Conservation (phyloP, 1,139 yeast species). For the Hyphopichia wangnamkhiaoensis region DNA sequence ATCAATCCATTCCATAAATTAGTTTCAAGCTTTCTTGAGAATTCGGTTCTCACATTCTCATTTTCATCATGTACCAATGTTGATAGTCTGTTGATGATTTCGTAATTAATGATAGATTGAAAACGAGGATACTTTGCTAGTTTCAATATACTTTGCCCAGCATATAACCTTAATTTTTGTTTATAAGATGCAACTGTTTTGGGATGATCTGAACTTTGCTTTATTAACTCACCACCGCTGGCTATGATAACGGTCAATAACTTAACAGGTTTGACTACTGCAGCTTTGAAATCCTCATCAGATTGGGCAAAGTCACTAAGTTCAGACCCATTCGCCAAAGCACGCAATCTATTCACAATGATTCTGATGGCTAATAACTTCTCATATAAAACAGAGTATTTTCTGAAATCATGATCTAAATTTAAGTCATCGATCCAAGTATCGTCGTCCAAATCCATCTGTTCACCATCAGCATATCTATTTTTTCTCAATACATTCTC, state of each 20-base stretch:
- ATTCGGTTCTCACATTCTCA: constrained; percentile 53
- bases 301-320: background rate
- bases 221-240: constrained; percentile 80
- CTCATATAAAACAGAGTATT: constrained; percentile 31
- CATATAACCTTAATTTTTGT: constrained; percentile 62
- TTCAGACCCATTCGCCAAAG: constrained; percentile 30
- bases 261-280: constrained; percentile 36
- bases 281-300: background rate
- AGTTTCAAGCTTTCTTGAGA: constrained; percentile 54
- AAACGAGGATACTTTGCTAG: constrained; percentile 59
- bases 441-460: constrained; percentile 26
- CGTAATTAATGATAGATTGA: constrained; percentile 54
- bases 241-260: constrained; percentile 66
- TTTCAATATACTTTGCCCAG: constrained; percentile 67
- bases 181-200: constrained; percentile 70
- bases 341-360: constrained; percentile 63
- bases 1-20: constrained; percentile 53
- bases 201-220: constrained; percentile 40
- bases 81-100: constrained; percentile 53
- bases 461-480: constrained; percentile 20
- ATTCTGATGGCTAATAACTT: constrained; percentile 60
- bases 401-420: constrained; percentile 27
- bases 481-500: constrained; percentile 62
- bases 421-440: constrained; percentile 54
- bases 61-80: constrained; percentile 69